Evolutionary conservation across 2,329 filamentous ascomycete species (phyloP).

Genomic region (Exophiala xenobiotica): DNA sequence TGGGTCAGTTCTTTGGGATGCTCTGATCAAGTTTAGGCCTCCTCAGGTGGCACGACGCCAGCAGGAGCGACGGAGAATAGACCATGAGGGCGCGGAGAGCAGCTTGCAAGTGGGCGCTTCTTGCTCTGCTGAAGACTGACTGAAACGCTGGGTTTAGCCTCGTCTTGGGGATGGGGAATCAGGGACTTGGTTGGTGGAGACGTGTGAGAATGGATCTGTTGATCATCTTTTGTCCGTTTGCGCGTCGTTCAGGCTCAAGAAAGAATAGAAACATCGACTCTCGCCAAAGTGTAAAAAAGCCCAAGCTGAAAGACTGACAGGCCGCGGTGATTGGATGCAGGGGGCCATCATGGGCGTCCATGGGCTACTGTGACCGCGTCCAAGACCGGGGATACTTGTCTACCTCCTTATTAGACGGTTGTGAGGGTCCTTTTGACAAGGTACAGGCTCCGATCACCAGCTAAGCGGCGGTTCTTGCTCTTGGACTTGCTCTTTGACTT

Average conservation of each 20-base stretch:
- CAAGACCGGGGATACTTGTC: too few species aligned
- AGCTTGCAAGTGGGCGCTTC: constrained; percentile 11
- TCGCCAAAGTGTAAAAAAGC: not conserved
- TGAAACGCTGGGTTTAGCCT: constrained; percentile 25
- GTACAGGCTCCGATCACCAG: not conserved
- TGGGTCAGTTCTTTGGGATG: not conserved
- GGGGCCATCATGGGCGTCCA: not conserved
- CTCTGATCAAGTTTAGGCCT: constrained; percentile 4
- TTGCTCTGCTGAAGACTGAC: too few species aligned
- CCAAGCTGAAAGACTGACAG: constrained; percentile 14
- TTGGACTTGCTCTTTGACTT: not conserved
- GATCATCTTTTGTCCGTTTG: too few species aligned
- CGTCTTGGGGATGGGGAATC: too few species aligned
- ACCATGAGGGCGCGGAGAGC: not conserved
- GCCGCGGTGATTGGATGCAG: constrained; percentile 19
- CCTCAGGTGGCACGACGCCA: constrained; percentile 3
- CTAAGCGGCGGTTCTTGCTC: not conserved
- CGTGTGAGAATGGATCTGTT: constrained; percentile 5
- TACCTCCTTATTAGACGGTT: not conserved
- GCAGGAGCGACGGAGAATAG: constrained; percentile 17
- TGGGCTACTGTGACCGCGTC: too few species aligned
- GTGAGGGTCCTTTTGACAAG: not conserved
- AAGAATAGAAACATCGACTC: constrained; percentile 19
- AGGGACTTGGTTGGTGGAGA: constrained; percentile 20
- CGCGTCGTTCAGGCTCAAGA: constrained; percentile 20